Conservation (phyloP, 202 grass and related monocot genomes). For the Cymbopogon flexuosus region DNA sequence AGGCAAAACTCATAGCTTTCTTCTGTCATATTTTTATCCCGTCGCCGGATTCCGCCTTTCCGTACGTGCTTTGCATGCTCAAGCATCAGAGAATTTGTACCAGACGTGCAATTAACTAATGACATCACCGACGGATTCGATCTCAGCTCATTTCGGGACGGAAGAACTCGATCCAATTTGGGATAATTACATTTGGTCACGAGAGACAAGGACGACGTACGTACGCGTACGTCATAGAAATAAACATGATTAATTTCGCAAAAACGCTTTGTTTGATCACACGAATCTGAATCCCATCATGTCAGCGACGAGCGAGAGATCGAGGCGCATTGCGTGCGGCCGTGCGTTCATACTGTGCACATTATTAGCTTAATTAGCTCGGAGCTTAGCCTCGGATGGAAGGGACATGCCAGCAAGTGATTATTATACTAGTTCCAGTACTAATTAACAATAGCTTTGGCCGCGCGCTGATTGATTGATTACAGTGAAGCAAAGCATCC, state of each 20-base stretch:
- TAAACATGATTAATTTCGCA: not conserved
- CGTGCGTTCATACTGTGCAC: not conserved
- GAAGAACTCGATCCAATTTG: not conserved
- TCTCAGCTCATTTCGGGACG: not conserved
- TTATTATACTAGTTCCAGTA: not conserved
- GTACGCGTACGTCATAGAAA: too few species aligned
- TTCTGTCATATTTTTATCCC: not conserved
- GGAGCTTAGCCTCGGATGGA: not conserved
- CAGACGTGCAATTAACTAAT: not conserved
- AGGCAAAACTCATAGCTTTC: conserved; percentile 26
- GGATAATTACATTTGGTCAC: not conserved
- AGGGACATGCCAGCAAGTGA: conserved; percentile 23
- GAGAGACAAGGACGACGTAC: not conserved
- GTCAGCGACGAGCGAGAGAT: not conserved
- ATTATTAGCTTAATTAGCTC: not conserved
- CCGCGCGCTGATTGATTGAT: conserved; percentile 10
- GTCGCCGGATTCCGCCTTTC: conserved; percentile 8
- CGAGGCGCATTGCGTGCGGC: not conserved
- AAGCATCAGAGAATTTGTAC: not conserved
- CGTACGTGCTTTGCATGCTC: conserved; percentile 26
- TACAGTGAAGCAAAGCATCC: conserved; percentile 28
- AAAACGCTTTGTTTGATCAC: not conserved
- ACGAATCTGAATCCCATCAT: not conserved
- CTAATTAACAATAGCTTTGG: not conserved
- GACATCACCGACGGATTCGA: not conserved